phyloP scores from a whole-genome alignment of 202 grass and related monocot genomes.

The Digitaria exilis region DNA sequence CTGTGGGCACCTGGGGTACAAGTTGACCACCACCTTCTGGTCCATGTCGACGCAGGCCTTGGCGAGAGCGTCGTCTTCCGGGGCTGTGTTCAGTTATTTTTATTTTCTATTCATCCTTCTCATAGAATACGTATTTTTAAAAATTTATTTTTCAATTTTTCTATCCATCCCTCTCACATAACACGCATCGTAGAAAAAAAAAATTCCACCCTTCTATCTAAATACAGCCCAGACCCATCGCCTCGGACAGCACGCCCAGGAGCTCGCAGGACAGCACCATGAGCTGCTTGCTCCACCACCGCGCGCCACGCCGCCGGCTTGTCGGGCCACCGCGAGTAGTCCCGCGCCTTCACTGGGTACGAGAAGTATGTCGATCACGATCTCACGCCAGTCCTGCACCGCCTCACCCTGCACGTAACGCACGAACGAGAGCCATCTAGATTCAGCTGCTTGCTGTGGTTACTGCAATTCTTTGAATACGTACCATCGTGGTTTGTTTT shows the following conservation, averaged over 20 bases:
- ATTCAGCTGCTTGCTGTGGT: too few relatives aligned
- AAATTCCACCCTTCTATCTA: too few relatives aligned
- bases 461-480: too few relatives aligned
- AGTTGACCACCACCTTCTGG: constrained; percentile 94
- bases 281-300: constrained; percentile 68
- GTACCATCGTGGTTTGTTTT: too few relatives aligned
- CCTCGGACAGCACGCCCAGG: constrained; percentile 80
- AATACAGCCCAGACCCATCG: constrained; percentile 76
- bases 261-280: constrained; percentile 72
- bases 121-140: too few relatives aligned
- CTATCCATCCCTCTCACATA: too few relatives aligned
- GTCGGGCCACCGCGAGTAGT: constrained; percentile 87
- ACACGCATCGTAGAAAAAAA: too few relatives aligned
- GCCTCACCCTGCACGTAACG: constrained; percentile 71
- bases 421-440: too few relatives aligned
- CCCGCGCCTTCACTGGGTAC: constrained; percentile 58
- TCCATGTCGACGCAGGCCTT: constrained; percentile 86
- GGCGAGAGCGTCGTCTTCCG: constrained; percentile 52
- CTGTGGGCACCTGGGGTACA: constrained; percentile 88
- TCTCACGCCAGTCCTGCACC: constrained; percentile 91
- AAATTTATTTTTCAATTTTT: too few relatives aligned
- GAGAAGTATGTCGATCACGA: constrained; percentile 93
- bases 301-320: constrained; percentile 71
- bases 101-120: too few relatives aligned
- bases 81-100: too few relatives aligned